Base-by-base conservation (phyloP, 768 basidiomycete genomes). In the Phylloporus sp. region DNA sequence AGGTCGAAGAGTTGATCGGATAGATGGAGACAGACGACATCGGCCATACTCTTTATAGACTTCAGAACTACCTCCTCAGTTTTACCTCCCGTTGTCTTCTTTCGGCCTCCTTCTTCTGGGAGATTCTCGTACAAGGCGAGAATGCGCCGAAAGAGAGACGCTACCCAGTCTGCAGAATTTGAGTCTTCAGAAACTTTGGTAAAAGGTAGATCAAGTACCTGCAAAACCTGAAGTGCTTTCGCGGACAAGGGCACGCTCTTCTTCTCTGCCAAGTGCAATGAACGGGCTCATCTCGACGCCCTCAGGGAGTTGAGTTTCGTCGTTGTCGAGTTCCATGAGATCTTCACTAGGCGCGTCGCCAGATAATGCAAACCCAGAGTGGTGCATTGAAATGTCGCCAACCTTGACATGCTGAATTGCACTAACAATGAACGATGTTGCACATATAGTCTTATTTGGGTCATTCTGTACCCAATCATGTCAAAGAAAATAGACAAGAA, bases 31-130 rank as follows among this genome's bases (percentile, higher is more conserved):
- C 86, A 90, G 55, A 93, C 76, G 44, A 86, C 77, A 59, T 93
- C 90, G 55, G 86, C 68, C 71, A 87, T 86, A 60, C 80, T 75
- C 69, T 87, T 87, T 64, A 90, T 77, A 17, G 86, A 79, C 60
- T 84, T 88, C 44, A 90, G 74, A 21, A 89, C 82, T 31, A 66
- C 73, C 55, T 91, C 71, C 85, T 88, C 68, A 74, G 78, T 54
- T 63, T 87, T 88, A n/a, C 89, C 89, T 20, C 89, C 89, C 2
- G 90, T 90, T 28, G 77, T 84, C 52, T 88, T 88, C 67, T 77
- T 80, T 69, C 81, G 82, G 5, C 95, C 95, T 10, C 90, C 92
- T 67, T 95, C 94, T 63, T 98, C 95, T 0, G 94, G 94, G 5
- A 98, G 71, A 61, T 95, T 94, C 69, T 93, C 90, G 60, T 86